These are phyloP conservation scores for Thraustochytrium sp. DNA, from an alignment of 352 stramenopile species.

Conservation along the genomic window DNA sequence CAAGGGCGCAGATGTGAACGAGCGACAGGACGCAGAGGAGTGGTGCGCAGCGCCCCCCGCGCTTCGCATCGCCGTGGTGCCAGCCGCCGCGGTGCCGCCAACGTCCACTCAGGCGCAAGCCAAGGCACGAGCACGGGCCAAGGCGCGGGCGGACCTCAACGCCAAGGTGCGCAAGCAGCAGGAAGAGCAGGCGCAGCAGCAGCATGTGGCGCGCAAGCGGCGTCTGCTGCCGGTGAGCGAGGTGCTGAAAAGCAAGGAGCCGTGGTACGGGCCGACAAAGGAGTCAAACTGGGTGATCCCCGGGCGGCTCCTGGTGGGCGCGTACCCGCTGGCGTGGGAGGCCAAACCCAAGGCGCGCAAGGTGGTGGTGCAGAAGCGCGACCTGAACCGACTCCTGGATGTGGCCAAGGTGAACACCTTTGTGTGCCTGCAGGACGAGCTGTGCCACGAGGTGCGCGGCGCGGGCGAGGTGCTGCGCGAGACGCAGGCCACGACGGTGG, in stretches of 20 bases:
- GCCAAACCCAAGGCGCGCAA: not conserved
- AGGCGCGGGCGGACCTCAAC: too few relatives aligned
- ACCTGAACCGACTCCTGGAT: slow-evolving; percentile 39
- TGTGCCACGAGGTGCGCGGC: slow-evolving; percentile 45
- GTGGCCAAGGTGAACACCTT: slow-evolving; percentile 55
- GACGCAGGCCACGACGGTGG: slow-evolving; percentile 48
- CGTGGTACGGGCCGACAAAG: slow-evolving; percentile 51
- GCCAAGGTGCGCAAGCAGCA: too few relatives aligned
- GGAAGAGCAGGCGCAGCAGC: not conserved
- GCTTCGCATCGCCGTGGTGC: too few relatives aligned
- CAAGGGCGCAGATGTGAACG: not conserved
- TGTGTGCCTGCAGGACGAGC: slow-evolving; percentile 57
- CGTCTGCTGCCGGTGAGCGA: not conserved
- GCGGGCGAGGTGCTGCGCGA: slow-evolving; percentile 50
- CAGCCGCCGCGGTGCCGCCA: not conserved
- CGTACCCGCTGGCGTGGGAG: slow-evolving; percentile 53
- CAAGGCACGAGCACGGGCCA: not conserved
- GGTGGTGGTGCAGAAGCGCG: not conserved
- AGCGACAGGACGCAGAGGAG: not conserved
- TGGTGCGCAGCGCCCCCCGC: too few relatives aligned
- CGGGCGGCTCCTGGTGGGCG: slow-evolving; percentile 54
- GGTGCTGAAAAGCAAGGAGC: not conserved
- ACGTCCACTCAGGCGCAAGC: not conserved
- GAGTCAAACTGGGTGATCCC: slow-evolving; percentile 62
- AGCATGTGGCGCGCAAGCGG: not conserved